Evolutionary conservation across 208 protist genomes (phyloP).

Genomic region (Leishmania tarentolae): DNA sequence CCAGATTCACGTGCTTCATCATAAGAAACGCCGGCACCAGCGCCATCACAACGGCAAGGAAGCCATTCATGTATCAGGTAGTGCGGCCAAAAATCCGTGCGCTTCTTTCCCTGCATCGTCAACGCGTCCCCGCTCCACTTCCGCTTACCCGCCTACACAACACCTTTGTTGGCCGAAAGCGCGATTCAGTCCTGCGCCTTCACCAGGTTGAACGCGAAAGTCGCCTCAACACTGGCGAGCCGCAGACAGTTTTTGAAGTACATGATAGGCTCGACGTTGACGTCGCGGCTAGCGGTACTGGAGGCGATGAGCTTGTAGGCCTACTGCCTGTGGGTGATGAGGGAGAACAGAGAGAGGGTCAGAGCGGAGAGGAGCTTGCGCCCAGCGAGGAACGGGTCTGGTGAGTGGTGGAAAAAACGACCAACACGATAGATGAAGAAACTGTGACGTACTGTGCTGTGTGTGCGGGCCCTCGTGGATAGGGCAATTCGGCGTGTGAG

Average conservation of each 20-base stretch:
- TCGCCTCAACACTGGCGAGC: conserved; percentile 29
- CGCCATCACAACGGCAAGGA: neutral
- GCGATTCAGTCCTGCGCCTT: conserved; percentile 60
- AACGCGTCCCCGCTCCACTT: conserved; percentile 63
- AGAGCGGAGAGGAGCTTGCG: neutral
- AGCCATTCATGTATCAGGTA: neutral
- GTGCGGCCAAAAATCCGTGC: neutral
- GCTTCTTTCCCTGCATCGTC: conserved; percentile 45
- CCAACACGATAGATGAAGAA: neutral
- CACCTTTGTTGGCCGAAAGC: conserved; percentile 60
- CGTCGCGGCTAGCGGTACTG: conserved; percentile 52
- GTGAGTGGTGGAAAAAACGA: neutral
- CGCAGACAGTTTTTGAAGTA: conserved; percentile 38
- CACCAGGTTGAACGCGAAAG: conserved; percentile 35
- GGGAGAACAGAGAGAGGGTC: neutral
- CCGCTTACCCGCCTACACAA: conserved; percentile 60
- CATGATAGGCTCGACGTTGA: conserved; percentile 47
- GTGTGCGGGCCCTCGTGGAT: too few relatives aligned
- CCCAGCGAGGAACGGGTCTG: neutral
- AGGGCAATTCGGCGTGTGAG: neutral
- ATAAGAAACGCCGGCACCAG: conserved; percentile 27
- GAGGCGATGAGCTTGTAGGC: conserved; percentile 61
- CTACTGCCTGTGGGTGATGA: conserved; percentile 11
- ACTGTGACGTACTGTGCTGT: neutral
- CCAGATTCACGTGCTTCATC: conserved; percentile 21